Evolutionary conservation across 2,329 filamentous ascomycete species (phyloP), one percentile per base, ranked within the genome.

Genomic region (Phyllosticta citriasiana): DNA sequence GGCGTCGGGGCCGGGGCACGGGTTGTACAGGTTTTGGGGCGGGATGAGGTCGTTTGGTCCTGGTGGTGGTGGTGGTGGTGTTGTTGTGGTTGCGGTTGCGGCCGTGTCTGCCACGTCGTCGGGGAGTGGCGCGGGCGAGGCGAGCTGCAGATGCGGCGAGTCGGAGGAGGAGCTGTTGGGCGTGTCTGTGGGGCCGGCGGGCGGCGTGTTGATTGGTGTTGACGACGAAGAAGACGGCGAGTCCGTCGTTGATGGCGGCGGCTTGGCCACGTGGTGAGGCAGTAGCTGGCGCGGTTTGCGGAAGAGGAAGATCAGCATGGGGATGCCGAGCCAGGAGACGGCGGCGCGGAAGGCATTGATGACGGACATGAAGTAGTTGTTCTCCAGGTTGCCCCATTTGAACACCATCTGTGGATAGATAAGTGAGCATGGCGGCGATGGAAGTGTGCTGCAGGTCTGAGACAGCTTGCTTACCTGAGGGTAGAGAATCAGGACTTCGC

Each of bases 301-400:
- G 57, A 62, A 64, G 57, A 60, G 22, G 26, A 33, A 19, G 51
- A 65, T 60, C 10, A 65, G 58, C 53, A 64, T 10, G 16, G 64
- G 64, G 24, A 65, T 61, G 53, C 47, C 64, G 50, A 64, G 53
- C 14, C 59, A 57, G 55, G 62, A 58, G 60, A 63, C 63, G 55
- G 53, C 53, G 33, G 64, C 62, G 33, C 64, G 64, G 63, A 60
- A 64, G 55, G 50, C 51, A 55, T 65, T 65, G 54, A 64, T 54
- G 57, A 62, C 33, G 55, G 60, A 57, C 62, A 65, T 61, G 64
- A 65, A 65, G 55, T 61, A 55, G 60, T 63, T 63, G 51, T 57
- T 64, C 53, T 62, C 63, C 35, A 62, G 33, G 47, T 64, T 61
- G 40, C 62, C 60, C 64, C 64, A 65, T 53, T 57, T 56, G 63